Conservation (phyloP, 805 yeast genomes). For the Saturnispora zaruensis region DNA sequence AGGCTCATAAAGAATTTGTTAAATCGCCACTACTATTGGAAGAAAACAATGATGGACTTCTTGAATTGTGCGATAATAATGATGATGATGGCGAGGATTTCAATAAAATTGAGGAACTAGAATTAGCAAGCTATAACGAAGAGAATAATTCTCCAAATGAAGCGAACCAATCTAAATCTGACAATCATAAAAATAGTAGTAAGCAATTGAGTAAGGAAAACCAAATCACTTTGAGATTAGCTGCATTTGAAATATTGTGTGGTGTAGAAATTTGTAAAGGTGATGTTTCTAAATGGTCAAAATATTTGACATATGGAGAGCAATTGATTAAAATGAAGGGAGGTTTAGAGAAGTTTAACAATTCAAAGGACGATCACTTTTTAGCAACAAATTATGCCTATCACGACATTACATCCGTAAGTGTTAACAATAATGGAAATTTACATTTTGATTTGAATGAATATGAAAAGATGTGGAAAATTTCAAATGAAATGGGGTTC, state of each 20-base stretch:
- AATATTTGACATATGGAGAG: conserved; percentile 57
- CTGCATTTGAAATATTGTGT: conserved; percentile 57
- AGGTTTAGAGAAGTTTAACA: conserved; percentile 45
- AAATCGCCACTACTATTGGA: conserved; percentile 25
- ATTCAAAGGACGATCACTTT: conserved; percentile 58
- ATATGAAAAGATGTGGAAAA: conserved; percentile 44
- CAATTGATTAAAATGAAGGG: conserved; percentile 52
- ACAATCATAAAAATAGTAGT: conserved; percentile 17
- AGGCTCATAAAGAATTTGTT: conserved; percentile 38
- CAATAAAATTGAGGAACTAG: conserved; percentile 16
- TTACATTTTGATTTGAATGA: conserved; percentile 56
- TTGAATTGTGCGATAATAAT: not conserved
- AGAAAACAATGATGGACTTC: not conserved
- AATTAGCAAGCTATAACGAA: not conserved
- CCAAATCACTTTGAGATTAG: conserved; percentile 39
- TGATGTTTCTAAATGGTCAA: conserved; percentile 69
- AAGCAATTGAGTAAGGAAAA: conserved; percentile 24
- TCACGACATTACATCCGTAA: conserved; percentile 65
- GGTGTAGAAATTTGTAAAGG: conserved; percentile 83
- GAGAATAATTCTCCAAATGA: not conserved
- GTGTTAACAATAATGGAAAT: conserved; percentile 49
- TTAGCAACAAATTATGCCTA: conserved; percentile 70
- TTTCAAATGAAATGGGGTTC: conserved; percentile 32
- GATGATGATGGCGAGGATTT: conserved; percentile 10
- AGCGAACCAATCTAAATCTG: conserved; percentile 22